Base-by-base conservation (phyloP, 208 protist species). In the Leishmania braziliensis region DNA sequence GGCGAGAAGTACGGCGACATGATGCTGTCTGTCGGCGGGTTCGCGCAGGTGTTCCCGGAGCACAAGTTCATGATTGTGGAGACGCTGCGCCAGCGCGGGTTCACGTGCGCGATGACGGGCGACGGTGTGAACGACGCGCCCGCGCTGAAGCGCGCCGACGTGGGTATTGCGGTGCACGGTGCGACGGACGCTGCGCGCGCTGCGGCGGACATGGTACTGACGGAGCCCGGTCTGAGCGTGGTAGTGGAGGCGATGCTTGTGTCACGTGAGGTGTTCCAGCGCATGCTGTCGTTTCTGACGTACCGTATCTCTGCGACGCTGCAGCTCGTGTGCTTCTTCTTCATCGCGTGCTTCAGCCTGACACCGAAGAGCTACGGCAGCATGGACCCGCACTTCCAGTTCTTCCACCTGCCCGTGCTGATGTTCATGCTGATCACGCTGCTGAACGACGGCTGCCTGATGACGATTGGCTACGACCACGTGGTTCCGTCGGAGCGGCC, bases 11-110 rank as follows among this genome's bases (percentile, higher is more conserved):
- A 92, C 81, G 89, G 89, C 78, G 87, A 91, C 65, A 89, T 93
- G 87, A 93, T 96, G 80, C 65, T 91, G 12, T 81, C 73, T 58
- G 86, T 86, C n/a, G 91, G 91, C 77, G 90, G 92, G 71, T 98
- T 98, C 86, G 97, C 96, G 50, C 90, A 98, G 81, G 97, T 99
- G 73, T 97, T 96, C 83, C 98, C 98, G 43, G 97, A 99, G 87
- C 94, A 99, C 89, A 99, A 99, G 86, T 98, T 95, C 82, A 88
- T 97, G 51, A 98, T 99, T 87, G 97, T 99, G 8, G 87, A 98
- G 82, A 83, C 91, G 33, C 91, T 99, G 65, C 96, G 98, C 77
- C 88, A 97, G 76, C 82, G 87, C 29, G 92, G 94, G 46, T 95
- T 97, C 86, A 94, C 97, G 36, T 92, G 95, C 50, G 98, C 97